Conservation (phyloP, 768 basidiomycete genomes). For the Termitomyces bulborhizus region DNA sequence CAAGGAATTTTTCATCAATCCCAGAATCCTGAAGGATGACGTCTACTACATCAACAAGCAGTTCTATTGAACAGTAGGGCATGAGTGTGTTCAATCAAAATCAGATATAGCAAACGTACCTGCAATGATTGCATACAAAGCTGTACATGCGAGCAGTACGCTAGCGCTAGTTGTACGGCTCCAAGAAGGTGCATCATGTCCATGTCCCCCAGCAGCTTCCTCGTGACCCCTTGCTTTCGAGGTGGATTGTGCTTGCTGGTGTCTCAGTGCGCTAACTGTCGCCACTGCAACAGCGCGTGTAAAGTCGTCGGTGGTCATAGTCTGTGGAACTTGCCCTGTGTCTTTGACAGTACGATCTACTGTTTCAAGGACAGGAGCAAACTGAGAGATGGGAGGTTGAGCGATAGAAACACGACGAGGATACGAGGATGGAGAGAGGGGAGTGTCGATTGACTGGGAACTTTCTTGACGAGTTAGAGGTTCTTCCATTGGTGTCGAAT, state of each 20-base stretch:
- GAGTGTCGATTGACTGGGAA: neutral
- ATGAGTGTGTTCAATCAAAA: neutral
- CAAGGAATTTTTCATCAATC: conserved; percentile 96
- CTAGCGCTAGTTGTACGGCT: conserved; percentile 85
- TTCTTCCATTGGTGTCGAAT: conserved; percentile 2
- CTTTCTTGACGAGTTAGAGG: conserved; percentile 2
- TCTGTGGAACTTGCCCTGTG: conserved; percentile 50
- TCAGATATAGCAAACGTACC: conserved; percentile 44
- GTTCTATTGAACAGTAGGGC: conserved; percentile 45
- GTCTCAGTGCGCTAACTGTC: conserved; percentile 84
- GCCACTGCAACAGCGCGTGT: conserved; percentile 92
- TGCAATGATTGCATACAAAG: conserved; percentile 91
- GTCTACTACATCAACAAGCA: conserved; percentile 94
- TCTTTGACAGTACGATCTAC: conserved; percentile 75
- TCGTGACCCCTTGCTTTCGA: conserved; percentile 40
- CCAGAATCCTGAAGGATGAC: conserved; percentile 85
- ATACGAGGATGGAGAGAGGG: conserved; percentile 36
- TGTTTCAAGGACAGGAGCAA: conserved; percentile 67
- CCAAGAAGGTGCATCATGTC: conserved; percentile 97
- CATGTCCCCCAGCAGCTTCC: conserved; percentile 53
- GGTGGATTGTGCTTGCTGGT: conserved; percentile 57
- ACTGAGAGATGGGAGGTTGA: conserved; percentile 26
- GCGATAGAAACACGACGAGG: conserved; percentile 56
- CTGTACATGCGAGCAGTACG: conserved; percentile 85
- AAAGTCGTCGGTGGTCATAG: conserved; percentile 81